A percentile compares a stretch with the other conserved stretches of the same genome.
Evolutionary conservation across 1,139 yeast species (phyloP).

Genomic region (Arxiozyma heterogenica): DNA sequence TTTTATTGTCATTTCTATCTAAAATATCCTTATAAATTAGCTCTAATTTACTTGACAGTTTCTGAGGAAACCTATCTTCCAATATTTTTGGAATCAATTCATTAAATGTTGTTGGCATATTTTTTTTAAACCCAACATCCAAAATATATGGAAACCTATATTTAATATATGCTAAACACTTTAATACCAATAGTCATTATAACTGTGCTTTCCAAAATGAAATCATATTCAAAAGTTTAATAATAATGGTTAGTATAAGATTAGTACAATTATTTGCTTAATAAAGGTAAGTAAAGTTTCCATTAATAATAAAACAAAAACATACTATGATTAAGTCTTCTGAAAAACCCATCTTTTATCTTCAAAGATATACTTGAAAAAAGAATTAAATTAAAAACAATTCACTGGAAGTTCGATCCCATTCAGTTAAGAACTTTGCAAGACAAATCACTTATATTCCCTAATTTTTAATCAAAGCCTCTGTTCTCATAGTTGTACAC

Average conservation of each 20-base stretch:
- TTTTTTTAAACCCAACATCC: not conserved
- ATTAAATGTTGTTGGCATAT: not conserved
- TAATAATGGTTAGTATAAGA: not conserved
- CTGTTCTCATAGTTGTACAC: not conserved
- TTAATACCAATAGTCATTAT: not conserved
- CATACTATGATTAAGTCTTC: conserved; percentile 17
- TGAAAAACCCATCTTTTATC: not conserved
- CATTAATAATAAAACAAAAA: not conserved
- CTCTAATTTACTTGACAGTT: not conserved
- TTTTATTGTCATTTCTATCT: not conserved
- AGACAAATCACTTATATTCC: not conserved
- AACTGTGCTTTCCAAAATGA: not conserved
- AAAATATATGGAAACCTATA: conserved; percentile 11
- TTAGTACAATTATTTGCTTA: too few relatives aligned
- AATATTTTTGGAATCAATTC: conserved; percentile 2
- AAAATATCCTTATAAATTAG: not conserved
- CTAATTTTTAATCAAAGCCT: not conserved
- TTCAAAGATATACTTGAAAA: not conserved
- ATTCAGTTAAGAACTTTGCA: too few relatives aligned
- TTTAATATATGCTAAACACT: conserved; percentile 20
- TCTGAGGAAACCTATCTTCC: not conserved
- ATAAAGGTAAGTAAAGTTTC: not conserved
- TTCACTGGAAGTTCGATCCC: not conserved
- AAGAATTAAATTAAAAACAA: too few relatives aligned
- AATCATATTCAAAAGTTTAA: not conserved